Evolutionary conservation across 441 rosid species (phyloP).

Genomic region (Manihot esculenta): DNA sequence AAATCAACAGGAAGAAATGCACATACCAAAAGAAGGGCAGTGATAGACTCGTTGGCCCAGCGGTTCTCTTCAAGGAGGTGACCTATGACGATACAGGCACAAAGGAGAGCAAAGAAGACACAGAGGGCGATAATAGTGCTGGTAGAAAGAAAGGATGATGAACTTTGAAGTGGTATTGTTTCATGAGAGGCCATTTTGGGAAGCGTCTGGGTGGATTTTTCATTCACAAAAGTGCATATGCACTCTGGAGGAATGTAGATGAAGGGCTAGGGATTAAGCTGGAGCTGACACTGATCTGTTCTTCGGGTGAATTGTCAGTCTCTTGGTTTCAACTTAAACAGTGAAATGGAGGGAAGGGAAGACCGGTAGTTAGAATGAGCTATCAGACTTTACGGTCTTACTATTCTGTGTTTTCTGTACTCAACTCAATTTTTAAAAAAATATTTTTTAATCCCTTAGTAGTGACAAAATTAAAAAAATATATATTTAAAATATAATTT

Average conservation of each 20-base stretch:
- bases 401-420: no score
- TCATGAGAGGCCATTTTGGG: slow-evolving; percentile 36
- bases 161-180: slow-evolving; percentile 23
- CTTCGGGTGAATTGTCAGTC: no score
- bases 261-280: no score
- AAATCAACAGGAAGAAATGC: background rate
- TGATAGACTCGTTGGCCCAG: slow-evolving; percentile 70
- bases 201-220: slow-evolving; percentile 13
- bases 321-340: no score
- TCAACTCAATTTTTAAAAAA: no score
- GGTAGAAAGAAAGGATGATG: slow-evolving; percentile 37
- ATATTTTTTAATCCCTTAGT: no score
- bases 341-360: slow-evolving; percentile 46
- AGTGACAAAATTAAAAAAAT: no score
- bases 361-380: slow-evolving; percentile 36
- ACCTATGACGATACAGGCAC: slow-evolving; percentile 59
- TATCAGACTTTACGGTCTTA: no score
- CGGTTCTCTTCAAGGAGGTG: slow-evolving; percentile 67
- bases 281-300: no score
- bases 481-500: no score
- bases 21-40: slow-evolving; percentile 58
- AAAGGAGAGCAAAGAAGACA: slow-evolving; percentile 62
- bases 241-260: background rate
- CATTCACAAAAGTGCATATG: slow-evolving; percentile 11
- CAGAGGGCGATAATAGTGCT: slow-evolving; percentile 49